Evolutionary conservation across 768 basidiomycete genomes (phyloP).

Genomic region (Lactarius pseudohatsudake): DNA sequence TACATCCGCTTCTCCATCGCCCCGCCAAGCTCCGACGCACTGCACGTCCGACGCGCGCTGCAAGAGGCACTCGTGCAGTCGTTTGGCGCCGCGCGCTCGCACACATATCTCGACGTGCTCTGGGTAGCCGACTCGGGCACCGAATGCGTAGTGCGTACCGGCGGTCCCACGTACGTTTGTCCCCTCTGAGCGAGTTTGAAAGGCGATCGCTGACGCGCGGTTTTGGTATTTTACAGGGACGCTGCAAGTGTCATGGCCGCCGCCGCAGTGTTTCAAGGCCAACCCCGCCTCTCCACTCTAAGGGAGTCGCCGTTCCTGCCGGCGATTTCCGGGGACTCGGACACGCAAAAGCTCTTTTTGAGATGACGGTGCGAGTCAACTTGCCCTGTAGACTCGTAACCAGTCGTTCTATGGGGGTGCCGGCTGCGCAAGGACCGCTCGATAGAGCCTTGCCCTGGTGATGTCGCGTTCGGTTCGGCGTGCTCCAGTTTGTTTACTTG

Average conservation of each 20-base stretch:
- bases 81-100: conserved; percentile 54
- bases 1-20: conserved; percentile 48
- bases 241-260: conserved; percentile 36
- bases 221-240: conserved; percentile 30
- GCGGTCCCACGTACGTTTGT: conserved; percentile 38
- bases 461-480: neutral
- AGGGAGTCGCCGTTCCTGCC: conserved; percentile 37
- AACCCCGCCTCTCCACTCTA: conserved; percentile 32
- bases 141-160: conserved; percentile 44
- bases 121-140: conserved; percentile 47
- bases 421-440: no score
- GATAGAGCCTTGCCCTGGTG: neutral
- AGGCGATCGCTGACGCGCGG: neutral
- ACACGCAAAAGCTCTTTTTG: conserved; percentile 11
- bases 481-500: neutral
- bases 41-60: conserved; percentile 52
- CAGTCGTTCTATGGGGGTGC: no score
- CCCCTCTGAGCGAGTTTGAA: neutral
- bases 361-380: neutral
- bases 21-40: conserved; percentile 42
- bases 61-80: conserved; percentile 54
- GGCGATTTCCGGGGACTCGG: conserved; percentile 31
- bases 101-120: conserved; percentile 58
- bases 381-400: no score
- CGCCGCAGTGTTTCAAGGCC: conserved; percentile 30